phyloP scores from a whole-genome alignment of 2,329 filamentous ascomycete species.

The Aureobasidium sp. region DNA sequence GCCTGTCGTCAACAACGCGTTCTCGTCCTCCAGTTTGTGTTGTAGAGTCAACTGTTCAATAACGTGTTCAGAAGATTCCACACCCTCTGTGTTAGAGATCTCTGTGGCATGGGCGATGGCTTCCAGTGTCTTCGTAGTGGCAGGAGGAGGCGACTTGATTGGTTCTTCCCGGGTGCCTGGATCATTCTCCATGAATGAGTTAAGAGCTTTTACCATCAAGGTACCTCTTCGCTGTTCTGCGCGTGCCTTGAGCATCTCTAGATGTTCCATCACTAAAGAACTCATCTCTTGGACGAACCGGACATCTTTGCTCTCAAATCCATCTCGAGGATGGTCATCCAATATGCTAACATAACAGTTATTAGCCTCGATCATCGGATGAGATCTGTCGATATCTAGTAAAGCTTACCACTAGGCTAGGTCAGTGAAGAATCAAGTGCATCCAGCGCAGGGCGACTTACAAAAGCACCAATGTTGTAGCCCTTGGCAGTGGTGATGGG shows the following conservation, averaged over 20 bases:
- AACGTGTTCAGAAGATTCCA: slow-evolving; percentile 12
- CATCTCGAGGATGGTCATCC: slow-evolving; percentile 49
- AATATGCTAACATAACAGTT: slow-evolving; percentile 35
- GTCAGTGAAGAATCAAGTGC: not conserved
- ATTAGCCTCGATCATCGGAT: not conserved
- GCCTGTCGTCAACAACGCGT: not conserved
- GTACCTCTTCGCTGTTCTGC: slow-evolving; percentile 47
- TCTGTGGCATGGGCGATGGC: not conserved
- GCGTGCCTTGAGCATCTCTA: slow-evolving; percentile 49
- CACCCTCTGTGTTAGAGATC: not conserved
- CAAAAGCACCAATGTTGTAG: slow-evolving; percentile 54
- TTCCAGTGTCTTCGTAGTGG: not conserved
- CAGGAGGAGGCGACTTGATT: slow-evolving; percentile 20
- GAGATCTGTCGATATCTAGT: not conserved
- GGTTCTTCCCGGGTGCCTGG: slow-evolving; percentile 15
- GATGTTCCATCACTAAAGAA: slow-evolving; percentile 51
- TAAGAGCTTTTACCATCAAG: slow-evolving; percentile 48
- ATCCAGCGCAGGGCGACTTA: not conserved
- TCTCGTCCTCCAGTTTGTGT: slow-evolving; percentile 6
- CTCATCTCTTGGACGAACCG: slow-evolving; percentile 50
- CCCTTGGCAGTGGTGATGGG: slow-evolving; percentile 52
- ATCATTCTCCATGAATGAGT: slow-evolving; percentile 36
- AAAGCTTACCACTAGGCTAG: not conserved
- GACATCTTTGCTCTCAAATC: slow-evolving; percentile 42
- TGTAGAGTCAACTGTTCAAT: not conserved